These are phyloP conservation scores for Saturnispora hagleri DNA, from an alignment of 805 yeast species.

Conservation along the genomic window DNA sequence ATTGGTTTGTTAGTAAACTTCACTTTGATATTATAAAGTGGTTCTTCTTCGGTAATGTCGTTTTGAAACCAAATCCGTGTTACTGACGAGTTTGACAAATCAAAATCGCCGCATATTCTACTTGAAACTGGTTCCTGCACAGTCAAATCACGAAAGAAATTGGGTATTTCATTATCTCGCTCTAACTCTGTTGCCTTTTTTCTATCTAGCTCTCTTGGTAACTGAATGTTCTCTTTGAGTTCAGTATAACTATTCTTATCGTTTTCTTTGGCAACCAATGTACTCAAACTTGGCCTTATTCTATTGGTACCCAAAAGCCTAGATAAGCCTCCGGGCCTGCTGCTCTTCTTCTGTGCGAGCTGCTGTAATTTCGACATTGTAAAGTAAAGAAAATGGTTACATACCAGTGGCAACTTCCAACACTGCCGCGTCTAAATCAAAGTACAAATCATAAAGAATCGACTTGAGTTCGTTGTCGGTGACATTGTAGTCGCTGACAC, in stretches of 20 bases:
- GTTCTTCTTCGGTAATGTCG: background rate
- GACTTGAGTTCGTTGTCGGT: constrained; percentile 9
- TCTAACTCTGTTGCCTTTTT: background rate
- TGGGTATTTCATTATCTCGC: background rate
- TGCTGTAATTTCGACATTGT: constrained; percentile 16
- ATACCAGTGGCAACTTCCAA: constrained; percentile 9
- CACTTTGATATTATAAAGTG: background rate
- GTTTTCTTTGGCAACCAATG: background rate
- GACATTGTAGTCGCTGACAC: background rate
- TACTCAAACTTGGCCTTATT: background rate
- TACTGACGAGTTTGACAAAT: background rate
- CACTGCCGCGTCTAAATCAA: constrained; percentile 10
- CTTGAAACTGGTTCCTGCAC: background rate
- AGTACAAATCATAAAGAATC: constrained; percentile 11
- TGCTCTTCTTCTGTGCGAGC: constrained; percentile 10
- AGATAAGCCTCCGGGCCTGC: background rate
- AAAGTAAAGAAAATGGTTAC: constrained; percentile 1
- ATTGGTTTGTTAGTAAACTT: constrained; percentile 31
- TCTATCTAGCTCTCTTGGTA: background rate
- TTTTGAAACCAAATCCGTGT: background rate
- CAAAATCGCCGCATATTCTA: background rate
- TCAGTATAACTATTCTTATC: background rate
- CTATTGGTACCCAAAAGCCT: constrained; percentile 1
- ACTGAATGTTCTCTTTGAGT: background rate
- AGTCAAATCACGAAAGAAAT: background rate